These are phyloP conservation scores for Brassica juncea DNA, from an alignment of 345 rosid genomes.

Conservation along the genomic window DNA sequence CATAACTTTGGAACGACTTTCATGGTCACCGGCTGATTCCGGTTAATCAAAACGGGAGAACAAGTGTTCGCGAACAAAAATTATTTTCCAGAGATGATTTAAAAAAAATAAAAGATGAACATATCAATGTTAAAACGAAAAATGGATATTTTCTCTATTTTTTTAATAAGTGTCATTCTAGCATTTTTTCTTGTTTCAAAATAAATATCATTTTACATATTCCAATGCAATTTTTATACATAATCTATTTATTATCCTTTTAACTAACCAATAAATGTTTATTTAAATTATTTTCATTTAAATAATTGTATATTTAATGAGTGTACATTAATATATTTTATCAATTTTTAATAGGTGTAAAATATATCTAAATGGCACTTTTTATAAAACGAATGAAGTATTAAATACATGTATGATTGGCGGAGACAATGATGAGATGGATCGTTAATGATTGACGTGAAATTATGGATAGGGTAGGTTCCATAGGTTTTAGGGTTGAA, in stretches of 20 bases:
- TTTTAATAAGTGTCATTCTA: too few species aligned
- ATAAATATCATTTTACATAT: too few species aligned
- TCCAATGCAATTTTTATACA: too few species aligned
- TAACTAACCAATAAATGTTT: too few species aligned
- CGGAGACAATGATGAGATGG: conserved; percentile 22
- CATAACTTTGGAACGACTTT: not conserved
- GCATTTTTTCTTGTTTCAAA: too few species aligned
- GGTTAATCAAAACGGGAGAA: not conserved
- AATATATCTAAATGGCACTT: too few species aligned
- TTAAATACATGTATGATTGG: conserved; percentile 2
- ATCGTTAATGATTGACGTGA: conserved; percentile 19
- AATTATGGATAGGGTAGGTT: conserved; percentile 18
- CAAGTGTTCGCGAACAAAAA: not conserved
- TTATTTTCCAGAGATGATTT: not conserved
- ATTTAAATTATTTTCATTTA: too few species aligned
- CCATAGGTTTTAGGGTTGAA: not conserved
- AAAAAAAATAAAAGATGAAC: not conserved
- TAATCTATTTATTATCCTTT: too few species aligned
- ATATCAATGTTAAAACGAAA: conserved; percentile 5
- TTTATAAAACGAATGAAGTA: too few species aligned
- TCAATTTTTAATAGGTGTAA: too few species aligned
- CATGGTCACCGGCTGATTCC: not conserved
- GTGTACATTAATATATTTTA: too few species aligned
- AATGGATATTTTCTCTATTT: not conserved
- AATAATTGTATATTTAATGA: too few species aligned